Conservation (phyloP, 306 rosid genomes). For the Malus asiatica region DNA sequence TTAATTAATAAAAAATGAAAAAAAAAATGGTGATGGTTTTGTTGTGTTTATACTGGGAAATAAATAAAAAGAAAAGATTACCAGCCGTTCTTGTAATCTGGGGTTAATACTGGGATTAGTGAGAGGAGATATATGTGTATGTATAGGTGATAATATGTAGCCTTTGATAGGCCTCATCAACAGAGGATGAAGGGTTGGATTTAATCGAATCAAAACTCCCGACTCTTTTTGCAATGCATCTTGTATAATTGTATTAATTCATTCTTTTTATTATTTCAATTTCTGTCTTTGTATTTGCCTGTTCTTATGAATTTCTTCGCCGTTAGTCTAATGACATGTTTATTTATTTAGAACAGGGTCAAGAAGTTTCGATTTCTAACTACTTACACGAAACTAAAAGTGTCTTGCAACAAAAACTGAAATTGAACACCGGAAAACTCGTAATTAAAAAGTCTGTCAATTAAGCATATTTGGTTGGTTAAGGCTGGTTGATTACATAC, state of each 20-base stretch:
- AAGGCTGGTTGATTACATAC: too few species aligned
- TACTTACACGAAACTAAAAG: too few species aligned
- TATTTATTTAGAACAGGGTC: too few species aligned
- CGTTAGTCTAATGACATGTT: too few species aligned
- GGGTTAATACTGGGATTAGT: neutral
- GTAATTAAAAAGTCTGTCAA: too few species aligned
- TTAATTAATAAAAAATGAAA: neutral
- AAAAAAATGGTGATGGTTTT: neutral
- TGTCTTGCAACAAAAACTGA: too few species aligned
- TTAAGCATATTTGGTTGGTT: too few species aligned
- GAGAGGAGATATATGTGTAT: neutral
- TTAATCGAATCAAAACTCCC: neutral
- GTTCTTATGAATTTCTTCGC: too few species aligned
- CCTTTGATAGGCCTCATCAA: neutral
- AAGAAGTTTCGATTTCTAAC: too few species aligned
- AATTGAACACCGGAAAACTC: too few species aligned
- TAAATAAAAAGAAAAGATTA: neutral
- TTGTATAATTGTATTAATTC: neutral
- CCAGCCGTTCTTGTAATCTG: neutral
- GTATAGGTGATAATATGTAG: neutral
- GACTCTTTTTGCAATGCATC: neutral
- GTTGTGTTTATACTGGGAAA: neutral
- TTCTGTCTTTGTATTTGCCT: neutral
- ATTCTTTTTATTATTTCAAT: neutral
- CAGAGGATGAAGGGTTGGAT: neutral